phyloP scores from a whole-genome alignment of 1,139 yeast genomes.

The Suhomyces terraborum region DNA sequence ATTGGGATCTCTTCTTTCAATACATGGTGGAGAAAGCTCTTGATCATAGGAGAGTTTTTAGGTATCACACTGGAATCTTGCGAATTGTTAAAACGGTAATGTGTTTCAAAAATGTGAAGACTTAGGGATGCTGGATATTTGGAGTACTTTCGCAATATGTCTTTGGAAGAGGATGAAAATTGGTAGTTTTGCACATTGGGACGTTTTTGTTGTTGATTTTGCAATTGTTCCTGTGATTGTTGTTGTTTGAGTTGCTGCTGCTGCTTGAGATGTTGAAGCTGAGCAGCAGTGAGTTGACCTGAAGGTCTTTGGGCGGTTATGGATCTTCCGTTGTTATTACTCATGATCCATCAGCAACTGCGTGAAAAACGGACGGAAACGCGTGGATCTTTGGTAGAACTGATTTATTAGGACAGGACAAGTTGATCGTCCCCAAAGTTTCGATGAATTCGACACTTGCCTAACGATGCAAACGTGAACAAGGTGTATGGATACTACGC shows the following conservation, averaged over 20 bases:
- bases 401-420: background rate
- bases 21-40: constrained; percentile 76
- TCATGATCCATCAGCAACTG: constrained; percentile 10
- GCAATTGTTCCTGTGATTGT: constrained; percentile 23
- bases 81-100: constrained; percentile 73
- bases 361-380: background rate
- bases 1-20: constrained; percentile 84
- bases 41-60: constrained; percentile 75
- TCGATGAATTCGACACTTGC: constrained; percentile 7
- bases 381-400: constrained; percentile 1
- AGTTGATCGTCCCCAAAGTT: constrained; percentile 1
- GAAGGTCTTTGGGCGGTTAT: constrained; percentile 10
- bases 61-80: constrained; percentile 79
- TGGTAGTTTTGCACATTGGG: constrained; percentile 42
- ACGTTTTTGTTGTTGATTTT: constrained; percentile 29
- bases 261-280: constrained; percentile 29
- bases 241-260: constrained; percentile 39
- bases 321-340: constrained; percentile 10
- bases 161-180: constrained; percentile 72
- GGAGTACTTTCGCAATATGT: constrained; percentile 75
- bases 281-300: constrained; percentile 20
- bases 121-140: constrained; percentile 80
- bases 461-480: constrained; percentile 4
- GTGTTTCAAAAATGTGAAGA: constrained; percentile 87
- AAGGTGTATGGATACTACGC: constrained; percentile 1